Evolutionary conservation across 2,329 filamentous ascomycete genomes (phyloP).

Genomic region (Sclerotinia sclerotiorum): DNA sequence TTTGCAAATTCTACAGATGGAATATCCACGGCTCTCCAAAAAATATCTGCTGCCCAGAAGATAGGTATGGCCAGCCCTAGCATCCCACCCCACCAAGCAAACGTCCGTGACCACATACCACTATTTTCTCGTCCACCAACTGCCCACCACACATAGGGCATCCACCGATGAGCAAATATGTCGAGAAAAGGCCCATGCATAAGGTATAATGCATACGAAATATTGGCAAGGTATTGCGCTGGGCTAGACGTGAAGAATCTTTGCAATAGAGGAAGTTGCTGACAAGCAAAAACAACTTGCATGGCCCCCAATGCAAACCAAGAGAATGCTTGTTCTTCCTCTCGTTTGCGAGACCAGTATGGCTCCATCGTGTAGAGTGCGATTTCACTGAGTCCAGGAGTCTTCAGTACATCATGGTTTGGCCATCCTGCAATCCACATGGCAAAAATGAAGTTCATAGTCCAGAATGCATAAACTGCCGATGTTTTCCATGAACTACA

Average conservation of each 20-base stretch:
- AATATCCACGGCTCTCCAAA: conserved; percentile 57
- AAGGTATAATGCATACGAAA: conserved; percentile 59
- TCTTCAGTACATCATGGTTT: conserved; percentile 32
- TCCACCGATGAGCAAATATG: conserved; percentile 31
- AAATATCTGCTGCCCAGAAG: conserved; percentile 57
- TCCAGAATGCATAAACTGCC: conserved; percentile 32
- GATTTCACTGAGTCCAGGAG: conserved; percentile 32
- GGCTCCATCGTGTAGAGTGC: conserved; percentile 34
- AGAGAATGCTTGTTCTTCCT: conserved; percentile 25
- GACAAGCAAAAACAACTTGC: conserved; percentile 37
- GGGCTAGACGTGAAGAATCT: conserved; percentile 49
- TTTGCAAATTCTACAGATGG: conserved; percentile 51
- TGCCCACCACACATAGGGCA: conserved; percentile 31
- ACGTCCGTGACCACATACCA: conserved; percentile 32
- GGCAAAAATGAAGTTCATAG: conserved; percentile 32
- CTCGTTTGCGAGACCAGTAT: conserved; percentile 31
- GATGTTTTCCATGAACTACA: conserved; percentile 16
- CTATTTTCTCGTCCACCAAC: conserved; percentile 27
- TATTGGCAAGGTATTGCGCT: conserved; percentile 56
- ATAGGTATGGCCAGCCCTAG: conserved; percentile 46
- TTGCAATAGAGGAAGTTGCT: conserved; percentile 44
- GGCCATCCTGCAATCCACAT: conserved; percentile 39
- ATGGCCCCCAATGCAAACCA: conserved; percentile 39
- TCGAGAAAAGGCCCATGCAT: conserved; percentile 54
- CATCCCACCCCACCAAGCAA: conserved; percentile 43